phyloP scores from a whole-genome alignment of 2,329 filamentous ascomycete genomes.

The Sporothrix pseudoabietina region DNA sequence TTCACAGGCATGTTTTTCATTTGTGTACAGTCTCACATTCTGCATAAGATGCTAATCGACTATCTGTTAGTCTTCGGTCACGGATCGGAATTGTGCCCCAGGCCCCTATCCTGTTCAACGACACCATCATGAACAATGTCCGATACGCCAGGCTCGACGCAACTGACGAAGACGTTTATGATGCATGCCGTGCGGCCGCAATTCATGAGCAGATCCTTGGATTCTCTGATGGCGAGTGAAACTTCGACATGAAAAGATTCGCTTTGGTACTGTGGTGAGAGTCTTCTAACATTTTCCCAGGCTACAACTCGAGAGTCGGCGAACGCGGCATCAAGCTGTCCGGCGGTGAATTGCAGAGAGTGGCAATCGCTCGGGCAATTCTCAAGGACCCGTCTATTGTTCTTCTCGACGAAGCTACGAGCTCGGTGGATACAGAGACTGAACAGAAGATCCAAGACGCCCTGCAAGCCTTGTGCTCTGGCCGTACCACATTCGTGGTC shows the following conservation, averaged over 20 bases:
- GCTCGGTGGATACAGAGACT: constrained; percentile 71
- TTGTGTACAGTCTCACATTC: not conserved
- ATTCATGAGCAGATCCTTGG: constrained; percentile 61
- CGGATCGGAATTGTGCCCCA: constrained; percentile 61
- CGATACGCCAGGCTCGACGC: constrained; percentile 58
- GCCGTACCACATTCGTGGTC: constrained; percentile 67
- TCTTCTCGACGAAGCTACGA: constrained; percentile 77
- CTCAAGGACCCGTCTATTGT: constrained; percentile 75
- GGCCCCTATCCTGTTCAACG: constrained; percentile 58
- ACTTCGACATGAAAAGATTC: no score
- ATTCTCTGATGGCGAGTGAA: constrained; percentile 52
- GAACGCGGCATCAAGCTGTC: constrained; percentile 62
- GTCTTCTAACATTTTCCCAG: constrained; percentile 37
- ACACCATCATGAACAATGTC: constrained; percentile 62
- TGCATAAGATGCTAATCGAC: not conserved
- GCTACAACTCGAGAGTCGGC: constrained; percentile 54
- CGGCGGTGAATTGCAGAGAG: constrained; percentile 66
- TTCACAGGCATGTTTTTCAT: constrained; percentile 46
- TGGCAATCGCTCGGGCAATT: constrained; percentile 71
- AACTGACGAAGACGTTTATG: constrained; percentile 57
- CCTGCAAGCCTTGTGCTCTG: constrained; percentile 59
- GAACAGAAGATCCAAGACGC: constrained; percentile 68
- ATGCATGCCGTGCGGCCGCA: constrained; percentile 57
- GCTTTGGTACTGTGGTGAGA: not conserved
- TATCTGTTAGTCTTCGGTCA: constrained; percentile 46